Evolutionary conservation across 1,284 basidiomycete genomes (phyloP).

Genomic region (Cryptococcus jaspeensis): DNA sequence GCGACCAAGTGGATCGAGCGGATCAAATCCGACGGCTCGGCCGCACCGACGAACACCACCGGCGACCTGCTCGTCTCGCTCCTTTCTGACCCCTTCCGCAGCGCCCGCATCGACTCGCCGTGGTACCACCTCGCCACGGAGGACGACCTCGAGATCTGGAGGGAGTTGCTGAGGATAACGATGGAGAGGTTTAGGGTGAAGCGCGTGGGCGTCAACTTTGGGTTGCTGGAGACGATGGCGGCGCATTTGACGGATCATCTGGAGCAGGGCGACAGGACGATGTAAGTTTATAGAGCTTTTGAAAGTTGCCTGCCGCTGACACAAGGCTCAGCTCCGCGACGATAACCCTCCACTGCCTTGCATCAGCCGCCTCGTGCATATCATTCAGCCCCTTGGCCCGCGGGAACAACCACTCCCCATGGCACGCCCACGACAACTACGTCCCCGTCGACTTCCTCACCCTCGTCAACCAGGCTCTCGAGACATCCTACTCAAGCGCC

Average conservation of each 20-base stretch:
- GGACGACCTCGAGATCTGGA: constrained; percentile 35
- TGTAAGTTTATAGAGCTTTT: constrained; percentile 19
- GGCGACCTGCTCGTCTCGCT: constrained; percentile 41
- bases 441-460: constrained; percentile 41
- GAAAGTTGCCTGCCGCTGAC: too few relatives aligned
- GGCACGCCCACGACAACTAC: constrained; percentile 33
- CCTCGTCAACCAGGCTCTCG: constrained; percentile 28
- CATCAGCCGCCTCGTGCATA: constrained; percentile 28
- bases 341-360: constrained; percentile 42
- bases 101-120: constrained; percentile 21
- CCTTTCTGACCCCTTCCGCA: constrained; percentile 42
- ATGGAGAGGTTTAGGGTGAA: constrained; percentile 41
- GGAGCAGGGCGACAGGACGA: constrained; percentile 21
- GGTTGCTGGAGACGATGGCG: constrained; percentile 42
- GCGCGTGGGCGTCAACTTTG: constrained; percentile 39
- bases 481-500: constrained; percentile 21
- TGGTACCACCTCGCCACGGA: constrained; percentile 33
- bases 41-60: constrained; percentile 35
- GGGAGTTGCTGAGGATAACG: constrained; percentile 29
- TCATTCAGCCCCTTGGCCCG: constrained; percentile 17
- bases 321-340: constrained; percentile 19
- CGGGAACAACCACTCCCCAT: constrained; percentile 31
- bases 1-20: constrained; percentile 34
- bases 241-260: constrained; percentile 40
- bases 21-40: constrained; percentile 22